phyloP scores from a whole-genome alignment of 441 rosid genomes.

The Macaranga tanarius region DNA sequence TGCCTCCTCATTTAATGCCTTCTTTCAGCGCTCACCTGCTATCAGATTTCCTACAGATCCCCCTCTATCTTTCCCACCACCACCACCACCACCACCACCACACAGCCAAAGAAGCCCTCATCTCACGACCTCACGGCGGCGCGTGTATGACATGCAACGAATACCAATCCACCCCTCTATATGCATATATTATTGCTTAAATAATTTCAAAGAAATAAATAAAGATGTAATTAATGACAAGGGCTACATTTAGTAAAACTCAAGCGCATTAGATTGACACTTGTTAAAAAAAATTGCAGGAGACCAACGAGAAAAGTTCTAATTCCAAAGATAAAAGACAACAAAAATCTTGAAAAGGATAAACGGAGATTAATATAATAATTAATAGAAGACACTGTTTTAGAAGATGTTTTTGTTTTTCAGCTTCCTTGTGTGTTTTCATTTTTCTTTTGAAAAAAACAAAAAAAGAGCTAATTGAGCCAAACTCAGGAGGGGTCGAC shows the following conservation, averaged over 20 bases:
- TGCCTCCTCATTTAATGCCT: constrained; percentile 41
- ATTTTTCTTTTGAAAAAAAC: neutral
- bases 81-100: neutral
- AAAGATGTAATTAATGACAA: too few relatives aligned
- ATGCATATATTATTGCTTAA: too few relatives aligned
- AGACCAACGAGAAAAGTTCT: neutral
- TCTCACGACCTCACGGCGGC: neutral
- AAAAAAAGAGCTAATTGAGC: constrained; percentile 12
- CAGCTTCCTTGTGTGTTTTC: neutral
- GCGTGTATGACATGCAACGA: neutral
- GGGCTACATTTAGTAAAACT: neutral
- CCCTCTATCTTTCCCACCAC: neutral
- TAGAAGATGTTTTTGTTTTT: neutral
- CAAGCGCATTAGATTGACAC: neutral
- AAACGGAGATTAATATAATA: too few relatives aligned
- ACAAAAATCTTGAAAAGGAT: neutral
- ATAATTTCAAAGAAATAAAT: neutral
- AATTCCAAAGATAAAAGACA: neutral
- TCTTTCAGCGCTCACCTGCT: neutral
- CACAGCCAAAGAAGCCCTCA: neutral
- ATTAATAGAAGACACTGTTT: neutral
- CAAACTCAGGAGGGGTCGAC: constrained; percentile 40
- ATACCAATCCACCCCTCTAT: too few relatives aligned
- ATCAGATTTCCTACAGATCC: neutral
- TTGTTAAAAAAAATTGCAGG: neutral